Conservation (phyloP, 2,329 filamentous ascomycete species). For the Xylaria sp. region DNA sequence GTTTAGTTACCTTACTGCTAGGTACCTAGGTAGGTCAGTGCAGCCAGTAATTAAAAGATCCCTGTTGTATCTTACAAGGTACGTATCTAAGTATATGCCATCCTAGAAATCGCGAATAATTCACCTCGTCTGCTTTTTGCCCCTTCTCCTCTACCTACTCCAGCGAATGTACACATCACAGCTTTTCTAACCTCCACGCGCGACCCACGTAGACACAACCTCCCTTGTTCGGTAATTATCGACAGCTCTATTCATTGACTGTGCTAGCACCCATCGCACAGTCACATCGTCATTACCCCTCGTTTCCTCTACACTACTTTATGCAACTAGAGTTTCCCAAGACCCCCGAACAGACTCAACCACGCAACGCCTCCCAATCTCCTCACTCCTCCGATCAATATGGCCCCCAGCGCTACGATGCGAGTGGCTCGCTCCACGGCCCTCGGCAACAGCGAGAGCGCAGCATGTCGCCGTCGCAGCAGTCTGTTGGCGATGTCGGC, state of each 20-base stretch:
- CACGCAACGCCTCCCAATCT: slow-evolving; percentile 50
- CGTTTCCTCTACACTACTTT: slow-evolving; percentile 61
- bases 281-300: slow-evolving; percentile 53
- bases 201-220: slow-evolving; percentile 24
- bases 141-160: neutral
- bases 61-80: neutral
- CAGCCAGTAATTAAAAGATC: neutral
- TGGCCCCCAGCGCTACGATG: slow-evolving; percentile 65
- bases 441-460: slow-evolving; percentile 50
- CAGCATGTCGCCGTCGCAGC: slow-evolving; percentile 52
- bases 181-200: slow-evolving; percentile 21
- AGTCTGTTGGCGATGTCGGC: slow-evolving; percentile 47
- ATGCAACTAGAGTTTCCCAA: slow-evolving; percentile 70
- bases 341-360: slow-evolving; percentile 46
- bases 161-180: slow-evolving; percentile 26
- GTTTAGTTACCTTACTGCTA: too few species aligned
- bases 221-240: neutral
- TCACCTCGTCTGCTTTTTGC: slow-evolving; percentile 15
- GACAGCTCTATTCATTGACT: slow-evolving; percentile 53
- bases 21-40: neutral
- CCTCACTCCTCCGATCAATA: slow-evolving; percentile 60
- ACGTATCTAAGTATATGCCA: neutral
- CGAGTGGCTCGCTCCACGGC: slow-evolving; percentile 53
- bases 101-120: slow-evolving; percentile 25
- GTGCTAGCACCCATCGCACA: slow-evolving; percentile 65